A percentile compares a stretch with the other conserved stretches of the same genome.
phyloP scores from a whole-genome alignment of 1,139 yeast species.

The Scheffersomyces titani region DNA sequence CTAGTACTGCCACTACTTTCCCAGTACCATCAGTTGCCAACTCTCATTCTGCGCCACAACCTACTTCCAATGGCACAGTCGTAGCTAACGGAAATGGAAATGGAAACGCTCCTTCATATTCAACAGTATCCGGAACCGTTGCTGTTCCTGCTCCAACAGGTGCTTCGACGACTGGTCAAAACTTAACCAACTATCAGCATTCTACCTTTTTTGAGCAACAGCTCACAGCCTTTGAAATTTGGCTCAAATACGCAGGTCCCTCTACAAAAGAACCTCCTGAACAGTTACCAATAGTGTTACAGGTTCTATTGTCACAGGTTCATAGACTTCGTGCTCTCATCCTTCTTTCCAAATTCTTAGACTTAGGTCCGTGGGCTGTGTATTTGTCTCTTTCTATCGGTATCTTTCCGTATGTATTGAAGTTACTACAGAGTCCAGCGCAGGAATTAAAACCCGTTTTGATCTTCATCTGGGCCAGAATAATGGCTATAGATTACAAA shows the following conservation, averaged over 20 bases:
- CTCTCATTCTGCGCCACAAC: slow-evolving; percentile 4
- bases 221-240: slow-evolving; percentile 91
- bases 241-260: slow-evolving; percentile 88
- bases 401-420: slow-evolving; percentile 91
- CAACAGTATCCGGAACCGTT: slow-evolving; percentile 3
- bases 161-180: slow-evolving; percentile 30
- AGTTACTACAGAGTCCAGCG: slow-evolving; percentile 90
- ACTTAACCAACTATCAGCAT: slow-evolving; percentile 63
- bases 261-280: slow-evolving; percentile 87
- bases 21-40: slow-evolving; percentile 7
- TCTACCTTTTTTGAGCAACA: slow-evolving; percentile 96
- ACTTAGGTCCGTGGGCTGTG: slow-evolving; percentile 98
- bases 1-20: slow-evolving; percentile 1
- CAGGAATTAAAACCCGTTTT: slow-evolving; percentile 92
- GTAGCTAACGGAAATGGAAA: background rate
- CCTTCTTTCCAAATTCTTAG: slow-evolving; percentile 79
- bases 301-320: slow-evolving; percentile 88
- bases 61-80: slow-evolving; percentile 8
- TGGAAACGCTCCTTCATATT: slow-evolving; percentile 2
- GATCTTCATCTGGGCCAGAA: slow-evolving; percentile 96
- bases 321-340: slow-evolving; percentile 90
- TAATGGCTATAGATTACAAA: slow-evolving; percentile 91
- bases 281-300: slow-evolving; percentile 90
- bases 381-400: slow-evolving; percentile 91
- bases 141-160: slow-evolving; percentile 8